A percentile compares a stretch with the other conserved stretches of the same genome.
phyloP scores from a whole-genome alignment of 768 basidiomycete genomes.

The Punctularia strigosozonata region DNA sequence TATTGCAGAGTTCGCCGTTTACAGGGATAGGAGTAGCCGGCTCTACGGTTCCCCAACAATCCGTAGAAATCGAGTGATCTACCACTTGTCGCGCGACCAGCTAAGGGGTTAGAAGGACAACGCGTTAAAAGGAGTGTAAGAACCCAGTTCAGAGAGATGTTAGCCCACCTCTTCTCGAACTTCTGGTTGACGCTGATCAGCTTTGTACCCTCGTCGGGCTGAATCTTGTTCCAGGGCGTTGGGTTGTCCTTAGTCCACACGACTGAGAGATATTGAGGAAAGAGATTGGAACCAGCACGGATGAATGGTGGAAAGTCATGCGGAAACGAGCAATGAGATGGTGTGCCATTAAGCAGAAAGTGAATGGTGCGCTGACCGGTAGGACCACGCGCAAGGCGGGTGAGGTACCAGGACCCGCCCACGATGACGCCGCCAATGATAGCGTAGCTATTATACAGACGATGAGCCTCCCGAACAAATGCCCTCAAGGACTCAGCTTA shows the following conservation, averaged over 20 bases:
- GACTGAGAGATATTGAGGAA: too few species aligned
- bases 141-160: background rate
- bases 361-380: constrained; percentile 18
- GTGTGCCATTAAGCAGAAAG: constrained; percentile 2
- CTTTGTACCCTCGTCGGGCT: constrained; percentile 67
- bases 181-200: constrained; percentile 57
- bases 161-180: constrained; percentile 58
- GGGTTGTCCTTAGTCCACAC: constrained; percentile 66
- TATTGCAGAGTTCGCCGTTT: constrained; percentile 4
- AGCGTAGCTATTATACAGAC: constrained; percentile 23
- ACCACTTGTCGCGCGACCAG: constrained; percentile 70
- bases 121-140: constrained; percentile 5
- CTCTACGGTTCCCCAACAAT: too few species aligned
- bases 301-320: too few species aligned
- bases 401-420: constrained; percentile 32
- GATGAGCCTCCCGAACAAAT: background rate
- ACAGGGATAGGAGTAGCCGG: background rate
- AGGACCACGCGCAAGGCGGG: constrained; percentile 31
- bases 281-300: too few species aligned
- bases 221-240: constrained; percentile 78
- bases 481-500: constrained; percentile 13
- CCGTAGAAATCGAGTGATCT: constrained; percentile 13
- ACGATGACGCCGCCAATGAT: constrained; percentile 34
- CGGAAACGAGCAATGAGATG: too few species aligned
- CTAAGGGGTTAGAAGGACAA: constrained; percentile 24